phyloP scores from a whole-genome alignment of 1,284 basidiomycete species.

The Puccinia triticina region DNA sequence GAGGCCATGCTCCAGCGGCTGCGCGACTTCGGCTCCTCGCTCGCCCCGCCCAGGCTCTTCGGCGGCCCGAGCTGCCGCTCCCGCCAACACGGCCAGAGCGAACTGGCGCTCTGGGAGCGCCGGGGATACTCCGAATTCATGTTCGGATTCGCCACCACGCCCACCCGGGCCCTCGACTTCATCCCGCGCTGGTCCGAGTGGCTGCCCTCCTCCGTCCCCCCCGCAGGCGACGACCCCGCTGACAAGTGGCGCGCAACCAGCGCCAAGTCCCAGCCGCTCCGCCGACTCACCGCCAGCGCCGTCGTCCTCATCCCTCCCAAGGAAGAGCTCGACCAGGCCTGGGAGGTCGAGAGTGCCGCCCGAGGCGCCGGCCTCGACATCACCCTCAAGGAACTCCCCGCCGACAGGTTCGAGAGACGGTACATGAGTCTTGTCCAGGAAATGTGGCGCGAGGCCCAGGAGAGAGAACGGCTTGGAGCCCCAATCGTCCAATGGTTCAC shows the following conservation, averaged over 20 bases:
- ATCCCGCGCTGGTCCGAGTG: slow-evolving; percentile 56
- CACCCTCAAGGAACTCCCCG: slow-evolving; percentile 52
- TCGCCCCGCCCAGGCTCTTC: neutral
- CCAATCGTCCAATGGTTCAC: slow-evolving; percentile 55
- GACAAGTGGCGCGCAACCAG: slow-evolving; percentile 18
- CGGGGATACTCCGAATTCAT: slow-evolving; percentile 53
- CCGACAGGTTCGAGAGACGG: slow-evolving; percentile 55
- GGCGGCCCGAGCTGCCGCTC: neutral
- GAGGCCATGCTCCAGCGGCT: slow-evolving; percentile 23
- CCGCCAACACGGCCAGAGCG: neutral
- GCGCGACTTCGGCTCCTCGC: neutral
- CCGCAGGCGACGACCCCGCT: slow-evolving; percentile 44
- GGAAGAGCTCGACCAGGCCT: slow-evolving; percentile 53
- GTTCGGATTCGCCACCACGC: slow-evolving; percentile 57
- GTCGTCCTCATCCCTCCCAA: slow-evolving; percentile 55
- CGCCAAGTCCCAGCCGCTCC: slow-evolving; percentile 32
- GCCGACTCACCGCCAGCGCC: slow-evolving; percentile 41
- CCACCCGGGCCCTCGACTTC: slow-evolving; percentile 55
- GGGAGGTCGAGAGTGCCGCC: slow-evolving; percentile 55
- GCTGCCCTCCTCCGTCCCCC: slow-evolving; percentile 51
- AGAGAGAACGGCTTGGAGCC: slow-evolving; percentile 50
- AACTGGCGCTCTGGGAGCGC: slow-evolving; percentile 39
- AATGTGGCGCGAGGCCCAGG: slow-evolving; percentile 53
- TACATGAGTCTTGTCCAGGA: slow-evolving; percentile 55
- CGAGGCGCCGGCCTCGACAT: slow-evolving; percentile 54